These are phyloP conservation scores for Chaetothyriales sp. DNA, from an alignment of 2,329 filamentous ascomycete species.

Conservation along the genomic window DNA sequence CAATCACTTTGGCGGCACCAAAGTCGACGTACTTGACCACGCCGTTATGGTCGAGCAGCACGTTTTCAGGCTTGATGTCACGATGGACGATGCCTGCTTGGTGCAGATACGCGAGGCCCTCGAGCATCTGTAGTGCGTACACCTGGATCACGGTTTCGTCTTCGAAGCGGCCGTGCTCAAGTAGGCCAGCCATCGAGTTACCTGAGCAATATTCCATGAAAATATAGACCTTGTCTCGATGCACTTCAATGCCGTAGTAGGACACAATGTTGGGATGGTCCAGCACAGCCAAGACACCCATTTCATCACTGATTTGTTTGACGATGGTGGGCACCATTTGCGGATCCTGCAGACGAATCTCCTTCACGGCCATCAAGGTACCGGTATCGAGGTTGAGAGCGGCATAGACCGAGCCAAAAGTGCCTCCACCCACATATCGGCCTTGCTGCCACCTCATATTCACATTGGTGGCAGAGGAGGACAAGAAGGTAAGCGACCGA, in stretches of 20 bases:
- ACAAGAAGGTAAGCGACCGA: conserved; percentile 82
- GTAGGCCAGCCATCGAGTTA: conserved; percentile 71
- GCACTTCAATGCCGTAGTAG: conserved; percentile 95
- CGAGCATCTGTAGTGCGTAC: conserved; percentile 76
- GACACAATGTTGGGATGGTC: conserved; percentile 97
- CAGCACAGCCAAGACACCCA: conserved; percentile 86
- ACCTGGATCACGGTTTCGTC: conserved; percentile 97
- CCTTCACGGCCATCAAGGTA: conserved; percentile 95
- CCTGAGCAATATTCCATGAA: conserved; percentile 99
- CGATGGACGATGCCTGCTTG: conserved; percentile 6
- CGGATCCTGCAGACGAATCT: conserved; percentile 91
- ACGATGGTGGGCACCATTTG: conserved; percentile 91
- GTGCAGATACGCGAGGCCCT: conserved; percentile 8
- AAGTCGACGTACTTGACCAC: conserved; percentile 1
- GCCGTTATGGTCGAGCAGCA: conserved; percentile 5
- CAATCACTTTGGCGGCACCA: conserved; percentile 59
- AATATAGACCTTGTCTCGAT: conserved; percentile 98
- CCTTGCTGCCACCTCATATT: conserved; percentile 96
- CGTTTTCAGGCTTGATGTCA: conserved; percentile 13
- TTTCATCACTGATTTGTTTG: conserved; percentile 87
- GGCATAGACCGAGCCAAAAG: conserved; percentile 92
- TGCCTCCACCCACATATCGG: conserved; percentile 92
- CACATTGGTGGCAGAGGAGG: conserved; percentile 85
- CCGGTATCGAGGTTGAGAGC: conserved; percentile 95
- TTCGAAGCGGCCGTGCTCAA: conserved; percentile 93